Base-by-base conservation (phyloP, 495 filamentous ascomycete genomes). In the Trichoderma parareesei region DNA sequence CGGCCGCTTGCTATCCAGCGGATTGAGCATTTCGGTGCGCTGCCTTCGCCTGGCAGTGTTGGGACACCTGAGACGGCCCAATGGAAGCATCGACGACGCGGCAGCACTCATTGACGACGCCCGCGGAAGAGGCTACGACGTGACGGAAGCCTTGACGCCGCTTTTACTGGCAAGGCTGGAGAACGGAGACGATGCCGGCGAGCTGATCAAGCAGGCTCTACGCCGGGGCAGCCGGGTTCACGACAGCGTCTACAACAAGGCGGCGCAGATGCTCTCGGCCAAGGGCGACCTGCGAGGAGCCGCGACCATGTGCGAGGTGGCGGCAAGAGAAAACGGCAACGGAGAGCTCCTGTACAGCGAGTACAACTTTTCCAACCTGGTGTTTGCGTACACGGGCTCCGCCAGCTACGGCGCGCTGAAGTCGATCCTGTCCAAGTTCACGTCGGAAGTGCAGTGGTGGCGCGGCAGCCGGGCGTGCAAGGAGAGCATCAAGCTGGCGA, bases 171-270 rank as follows among this genome's bases (percentile, higher is more conserved):
- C 61, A 16, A 42, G 40, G 38, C 61, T 63, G 20, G 61, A 43
- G 27, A 16, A 43, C 10, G 61, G 61, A 3, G 33, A 63, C 5
- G 61, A 63, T n/a, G 41, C 41, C 13, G 18, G 40, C 4, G 41
- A 63, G 7, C 6, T 63, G 2, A 11, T 63, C 1, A 42, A 37
- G 40, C 33, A 46, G 8, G 33, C 40, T 33, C 40, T 63, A 37
- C 41, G 41, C 10, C 60, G 38, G 42, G 60, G 60, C 13, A 10
- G 18, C 33, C 38, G 60, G 4, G 38, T 63, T 4, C 61, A 63
- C 27, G 61, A 63, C 61, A 63, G 41, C n/a, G 61, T 63, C 7
- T 63, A 46, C 43, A 63, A 44, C 40, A 63, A 44, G 20, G 61
- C 61, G 11, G 61, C 61, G 4, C 61, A 48, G 11, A 42, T 44